Percentiles rank a stretch among this genome's conserved stretches.
Conservation (phyloP, 306 rosid genomes). For the Biancaea sappan region DNA sequence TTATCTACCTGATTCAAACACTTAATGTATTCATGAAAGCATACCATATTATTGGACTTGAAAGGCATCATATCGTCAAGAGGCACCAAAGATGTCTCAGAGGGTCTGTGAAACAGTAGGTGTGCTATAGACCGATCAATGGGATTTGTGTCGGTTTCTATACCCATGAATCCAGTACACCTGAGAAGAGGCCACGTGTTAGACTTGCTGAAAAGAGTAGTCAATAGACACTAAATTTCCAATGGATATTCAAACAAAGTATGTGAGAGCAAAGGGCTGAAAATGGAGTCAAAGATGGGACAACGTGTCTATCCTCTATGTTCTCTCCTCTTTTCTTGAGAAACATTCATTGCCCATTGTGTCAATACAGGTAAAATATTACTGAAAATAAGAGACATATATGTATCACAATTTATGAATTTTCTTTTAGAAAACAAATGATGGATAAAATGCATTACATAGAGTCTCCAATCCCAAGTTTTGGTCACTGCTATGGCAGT, state of each 20-base stretch:
- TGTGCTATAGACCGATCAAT: conserved; percentile 77
- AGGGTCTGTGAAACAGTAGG: conserved; percentile 74
- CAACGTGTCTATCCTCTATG: background rate
- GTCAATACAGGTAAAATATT: background rate
- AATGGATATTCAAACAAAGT: background rate
- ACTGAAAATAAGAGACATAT: background rate
- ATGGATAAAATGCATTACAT: too few relatives aligned
- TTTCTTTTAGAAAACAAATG: background rate
- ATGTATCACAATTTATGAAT: background rate
- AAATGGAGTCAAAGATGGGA: background rate
- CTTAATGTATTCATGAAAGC: conserved; percentile 31
- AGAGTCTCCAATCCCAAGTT: too few relatives aligned
- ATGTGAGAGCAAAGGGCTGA: background rate
- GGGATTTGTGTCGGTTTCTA: conserved; percentile 75
- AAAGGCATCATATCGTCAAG: conserved; percentile 37
- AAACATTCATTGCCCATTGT: background rate
- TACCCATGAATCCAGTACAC: conserved; percentile 52
- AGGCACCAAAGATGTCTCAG: conserved; percentile 53
- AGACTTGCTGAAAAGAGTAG: background rate
- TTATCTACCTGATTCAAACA: conserved; percentile 11
- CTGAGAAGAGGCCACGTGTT: conserved; percentile 37
- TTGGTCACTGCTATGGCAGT: too few relatives aligned
- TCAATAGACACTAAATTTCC: background rate
- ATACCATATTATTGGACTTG: conserved; percentile 53
- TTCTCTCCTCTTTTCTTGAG: background rate